These are phyloP conservation scores for Aspergillus viridinutans DNA, from an alignment of 2,329 filamentous ascomycete genomes.

Conservation along the genomic window DNA sequence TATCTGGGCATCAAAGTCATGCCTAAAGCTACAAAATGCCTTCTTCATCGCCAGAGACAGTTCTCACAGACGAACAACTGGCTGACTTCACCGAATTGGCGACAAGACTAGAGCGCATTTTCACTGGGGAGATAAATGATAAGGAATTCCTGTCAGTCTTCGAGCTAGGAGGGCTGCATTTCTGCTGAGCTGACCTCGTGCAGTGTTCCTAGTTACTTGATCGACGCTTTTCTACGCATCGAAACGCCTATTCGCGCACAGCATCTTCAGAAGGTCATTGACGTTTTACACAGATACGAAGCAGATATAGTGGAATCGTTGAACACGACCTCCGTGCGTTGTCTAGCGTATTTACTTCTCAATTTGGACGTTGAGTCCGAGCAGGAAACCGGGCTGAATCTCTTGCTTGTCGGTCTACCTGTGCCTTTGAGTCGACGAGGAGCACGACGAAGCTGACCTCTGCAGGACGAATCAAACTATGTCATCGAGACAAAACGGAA, in stretches of 20 bases:
- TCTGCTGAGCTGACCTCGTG: not conserved
- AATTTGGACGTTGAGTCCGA: slow-evolving; percentile 1
- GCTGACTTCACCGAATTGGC: not conserved
- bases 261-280: not conserved
- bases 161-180: not conserved
- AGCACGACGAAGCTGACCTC: slow-evolving; percentile 3
- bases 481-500: not conserved
- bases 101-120: not conserved
- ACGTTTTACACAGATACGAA: not conserved
- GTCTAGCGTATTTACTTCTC: slow-evolving; percentile 14
- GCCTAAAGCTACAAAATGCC: not conserved
- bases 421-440: not conserved
- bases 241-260: not conserved
- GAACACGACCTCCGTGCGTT: slow-evolving; percentile 8
- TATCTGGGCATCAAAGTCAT: not conserved
- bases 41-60: not conserved
- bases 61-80: not conserved
- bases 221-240: not conserved
- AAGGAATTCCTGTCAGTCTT: not conserved
- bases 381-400: slow-evolving; percentile 10
- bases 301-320: not conserved
- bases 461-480: slow-evolving; percentile 10
- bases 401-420: slow-evolving; percentile 14
- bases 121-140: not conserved
- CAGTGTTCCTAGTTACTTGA: not conserved